Conservation (phyloP, 208 protist genomes). For the Wallacemonas collosoma region DNA sequence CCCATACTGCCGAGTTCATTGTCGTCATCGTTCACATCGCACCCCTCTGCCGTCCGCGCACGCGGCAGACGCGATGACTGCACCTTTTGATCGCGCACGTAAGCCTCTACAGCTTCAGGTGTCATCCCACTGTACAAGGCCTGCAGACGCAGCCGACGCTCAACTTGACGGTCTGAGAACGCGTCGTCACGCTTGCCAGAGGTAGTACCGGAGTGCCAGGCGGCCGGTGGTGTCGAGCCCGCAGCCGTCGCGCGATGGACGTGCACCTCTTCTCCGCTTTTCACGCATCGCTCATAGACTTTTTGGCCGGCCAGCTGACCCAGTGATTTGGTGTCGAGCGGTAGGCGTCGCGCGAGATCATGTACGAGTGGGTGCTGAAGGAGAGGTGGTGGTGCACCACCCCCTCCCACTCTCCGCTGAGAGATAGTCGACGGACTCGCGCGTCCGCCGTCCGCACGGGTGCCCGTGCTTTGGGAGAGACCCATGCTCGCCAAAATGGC, state of each 20-base stretch:
- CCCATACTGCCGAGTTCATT: neutral
- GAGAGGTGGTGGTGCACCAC: conserved; percentile 5
- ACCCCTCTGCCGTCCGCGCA: neutral
- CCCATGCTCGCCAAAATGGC: conserved; percentile 5
- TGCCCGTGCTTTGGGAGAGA: neutral
- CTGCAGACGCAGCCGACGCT: conserved; percentile 36
- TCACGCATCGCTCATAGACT: conserved; percentile 18
- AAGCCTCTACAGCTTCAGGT: conserved; percentile 10
- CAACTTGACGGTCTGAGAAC: conserved; percentile 21
- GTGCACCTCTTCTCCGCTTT: neutral
- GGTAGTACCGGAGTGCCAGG: no score
- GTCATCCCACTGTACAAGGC: conserved; percentile 36
- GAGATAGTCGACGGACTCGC: no score
- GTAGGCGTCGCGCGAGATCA: conserved; percentile 25
- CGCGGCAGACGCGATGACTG: neutral
- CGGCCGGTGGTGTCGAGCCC: no score
- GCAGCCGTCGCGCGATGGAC: no score
- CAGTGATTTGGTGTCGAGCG: conserved; percentile 30
- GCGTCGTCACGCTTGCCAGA: neutral
- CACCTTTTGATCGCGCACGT: neutral
- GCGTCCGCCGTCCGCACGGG: neutral
- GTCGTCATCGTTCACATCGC: conserved; percentile 6
- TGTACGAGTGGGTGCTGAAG: conserved; percentile 16
- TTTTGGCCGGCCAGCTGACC: conserved; percentile 27
- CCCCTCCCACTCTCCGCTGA: neutral